Evolutionary conservation across 1,284 basidiomycete species (phyloP), one percentile per base, ranked within the genome.

Genomic region (Irpex sp.): DNA sequence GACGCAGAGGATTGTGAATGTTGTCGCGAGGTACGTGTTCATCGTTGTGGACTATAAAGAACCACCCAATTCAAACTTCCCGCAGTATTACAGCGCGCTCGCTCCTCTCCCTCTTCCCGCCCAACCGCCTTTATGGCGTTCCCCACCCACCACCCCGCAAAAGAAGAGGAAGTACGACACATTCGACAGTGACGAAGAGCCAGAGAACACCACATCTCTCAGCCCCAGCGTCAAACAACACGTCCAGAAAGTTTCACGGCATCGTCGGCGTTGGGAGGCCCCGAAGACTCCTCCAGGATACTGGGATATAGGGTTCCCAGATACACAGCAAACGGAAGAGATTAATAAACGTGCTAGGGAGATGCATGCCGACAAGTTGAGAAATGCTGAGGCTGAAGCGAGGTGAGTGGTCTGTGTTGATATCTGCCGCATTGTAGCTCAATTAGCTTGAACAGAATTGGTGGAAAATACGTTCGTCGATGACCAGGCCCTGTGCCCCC

Each of bases 261-360:
- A 95, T 76, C 83, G 93, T 33, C 79, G 86, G 67, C 79, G 85
- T 51, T 93, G 90, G 89, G 80, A 81, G 36, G 81, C 86, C 53
- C 80, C 88, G 1, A 82, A 79, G 53, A 95, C 94, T 0, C 95
- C 95, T 15, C 94, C 93, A 0, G 87, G 86, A 21, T 96, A 92
- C 74, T 94, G 92, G 93, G 81, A 90, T 65, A 94, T 96, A 61
- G 92, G 89, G 0, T 96, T 97, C 71, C 95, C 95, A 0, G 80
- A 81, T 65, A 95, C 95, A 2, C 94, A 95, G 73, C 84, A 91
- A 69, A 89, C 87, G 15, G 80, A 79, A 50, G 81, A 81, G 58
- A 92, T 95, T 67, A 96, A 96, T 72, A 78, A 79, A 61, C 77
- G 78, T 62, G 94, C 94, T 3, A 81, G 80, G 66, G 82, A 86